phyloP scores from a whole-genome alignment of 352 stramenopile genomes.

The Phytophthora quininea region DNA sequence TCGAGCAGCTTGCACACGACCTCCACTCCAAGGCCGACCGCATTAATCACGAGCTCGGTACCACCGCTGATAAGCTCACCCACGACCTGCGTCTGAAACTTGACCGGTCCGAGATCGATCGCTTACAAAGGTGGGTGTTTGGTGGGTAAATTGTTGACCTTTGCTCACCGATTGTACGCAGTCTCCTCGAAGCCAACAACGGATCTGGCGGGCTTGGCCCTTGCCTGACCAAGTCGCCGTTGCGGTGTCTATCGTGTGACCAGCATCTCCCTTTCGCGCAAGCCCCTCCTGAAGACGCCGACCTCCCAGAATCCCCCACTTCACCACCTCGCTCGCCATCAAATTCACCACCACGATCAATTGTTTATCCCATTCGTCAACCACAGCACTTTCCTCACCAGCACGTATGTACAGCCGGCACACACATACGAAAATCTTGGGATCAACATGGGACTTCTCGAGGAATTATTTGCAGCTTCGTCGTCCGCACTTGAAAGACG shows the following conservation, averaged over 20 bases:
- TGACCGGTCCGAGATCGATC: constrained; percentile 63
- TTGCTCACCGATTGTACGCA: constrained; percentile 3
- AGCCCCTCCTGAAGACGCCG: constrained; percentile 20
- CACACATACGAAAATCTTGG: constrained; percentile 22
- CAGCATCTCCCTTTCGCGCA: constrained; percentile 48
- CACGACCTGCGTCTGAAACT: constrained; percentile 42
- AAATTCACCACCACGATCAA: constrained; percentile 17
- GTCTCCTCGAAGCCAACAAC: constrained; percentile 39
- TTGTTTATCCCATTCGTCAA: constrained; percentile 29
- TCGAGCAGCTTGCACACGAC: constrained; percentile 45
- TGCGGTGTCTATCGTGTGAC: constrained; percentile 68
- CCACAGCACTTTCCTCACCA: constrained; percentile 17
- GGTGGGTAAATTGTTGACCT: neutral
- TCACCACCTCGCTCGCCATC: constrained; percentile 22
- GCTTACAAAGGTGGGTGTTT: constrained; percentile 27
- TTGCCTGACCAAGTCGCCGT: constrained; percentile 58
- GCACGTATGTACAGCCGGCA: neutral
- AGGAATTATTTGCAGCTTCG: constrained; percentile 36
- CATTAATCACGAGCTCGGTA: constrained; percentile 29
- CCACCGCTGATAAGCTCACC: constrained; percentile 19
- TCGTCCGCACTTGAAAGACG: constrained; percentile 33
- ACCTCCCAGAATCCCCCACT: constrained; percentile 25
- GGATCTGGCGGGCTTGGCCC: constrained; percentile 12
- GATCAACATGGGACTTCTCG: constrained; percentile 30
- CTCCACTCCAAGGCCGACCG: constrained; percentile 45